Evolutionary conservation across 2,329 filamentous ascomycete genomes (phyloP), one percentile per base, ranked within the genome.

Genomic region (Arthroderma uncinatum): DNA sequence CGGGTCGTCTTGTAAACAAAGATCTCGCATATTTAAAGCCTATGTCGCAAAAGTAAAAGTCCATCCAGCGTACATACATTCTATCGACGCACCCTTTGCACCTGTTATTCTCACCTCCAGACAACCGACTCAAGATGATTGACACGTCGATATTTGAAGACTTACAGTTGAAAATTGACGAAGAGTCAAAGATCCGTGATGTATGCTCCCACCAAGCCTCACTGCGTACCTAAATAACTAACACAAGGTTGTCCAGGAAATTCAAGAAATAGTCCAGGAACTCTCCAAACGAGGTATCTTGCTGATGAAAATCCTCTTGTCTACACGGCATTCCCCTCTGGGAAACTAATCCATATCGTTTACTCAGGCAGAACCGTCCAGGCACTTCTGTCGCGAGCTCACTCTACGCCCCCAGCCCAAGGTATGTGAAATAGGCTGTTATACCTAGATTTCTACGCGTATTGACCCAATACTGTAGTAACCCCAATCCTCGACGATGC

Each of bases 121-220:
- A 33, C 8, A 50, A 7, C 9, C n/a, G 7, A 16, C n/a, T 16
- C 57, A 55, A 44, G 21, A 82, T 86, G 79, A 83, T 93, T 66
- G 85, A 94, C 70, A 85, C 88, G 59, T 79, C 81, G 63, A 88
- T 97, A 70, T 96, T 97, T 73, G 83, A 90, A 67, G 81, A 86
- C 65, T 84, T 98, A 60, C 92, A 96, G 73, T 77, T 81, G 59
- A 91, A 91, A 71, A 89, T 96, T 65, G 93, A 97, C 64, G 86
- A 94, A 71, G 93, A 97, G 70, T 80, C 82, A 7, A 78, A 81
- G 56, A 84, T 95, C 56, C 84, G 88, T 66, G 92, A 97, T 69
- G 82, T 84, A 68, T 50, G 47, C 25, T 50, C n/a, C 9, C 10
- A 33, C 9, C 14, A 16, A 9, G 10, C 16, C 8, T 7, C 6